These are phyloP conservation scores for Boletus reticuloceps DNA, from an alignment of 768 basidiomycete genomes.

Conservation along the genomic window DNA sequence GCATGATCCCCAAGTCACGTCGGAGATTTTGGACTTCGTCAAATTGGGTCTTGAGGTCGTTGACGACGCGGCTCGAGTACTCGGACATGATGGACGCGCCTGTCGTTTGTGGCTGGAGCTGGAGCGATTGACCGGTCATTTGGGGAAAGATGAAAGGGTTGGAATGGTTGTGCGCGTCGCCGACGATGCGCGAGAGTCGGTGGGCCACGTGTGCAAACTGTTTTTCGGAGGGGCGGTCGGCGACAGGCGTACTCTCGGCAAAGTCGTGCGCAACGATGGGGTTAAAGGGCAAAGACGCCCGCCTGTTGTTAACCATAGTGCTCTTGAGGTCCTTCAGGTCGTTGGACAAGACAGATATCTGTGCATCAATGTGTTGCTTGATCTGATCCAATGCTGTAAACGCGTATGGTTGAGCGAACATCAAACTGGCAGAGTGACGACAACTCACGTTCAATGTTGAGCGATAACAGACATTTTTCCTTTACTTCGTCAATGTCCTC, in stretches of 20 bases:
- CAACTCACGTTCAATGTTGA: slow-evolving; percentile 94
- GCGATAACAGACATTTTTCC: slow-evolving; percentile 81
- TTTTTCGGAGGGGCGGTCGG: slow-evolving; percentile 68
- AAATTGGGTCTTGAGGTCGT: slow-evolving; percentile 87
- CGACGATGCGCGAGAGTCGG: slow-evolving; percentile 69
- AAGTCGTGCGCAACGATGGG: slow-evolving; percentile 54
- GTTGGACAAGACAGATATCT: slow-evolving; percentile 79
- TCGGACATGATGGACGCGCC: slow-evolving; percentile 74
- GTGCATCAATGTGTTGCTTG: slow-evolving; percentile 94
- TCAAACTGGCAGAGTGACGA: background rate
- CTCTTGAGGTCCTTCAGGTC: slow-evolving; percentile 88
- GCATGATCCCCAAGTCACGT: slow-evolving; percentile 89
- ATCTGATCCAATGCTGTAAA: slow-evolving; percentile 91
- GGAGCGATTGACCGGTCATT: slow-evolving; percentile 63
- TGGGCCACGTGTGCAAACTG: slow-evolving; percentile 74
- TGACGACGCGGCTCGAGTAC: slow-evolving; percentile 69
- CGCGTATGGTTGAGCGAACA: slow-evolving; percentile 3
- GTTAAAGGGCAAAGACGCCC: slow-evolving; percentile 47
- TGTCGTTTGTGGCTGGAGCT: slow-evolving; percentile 62
- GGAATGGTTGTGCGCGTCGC: slow-evolving; percentile 34
- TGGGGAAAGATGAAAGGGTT: slow-evolving; percentile 50
- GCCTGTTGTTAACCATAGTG: slow-evolving; percentile 53
- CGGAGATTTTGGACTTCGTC: slow-evolving; percentile 94
- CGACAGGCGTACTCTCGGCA: slow-evolving; percentile 62
- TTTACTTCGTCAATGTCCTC: slow-evolving; percentile 93